Base-by-base conservation (phyloP, 108 stramenopile species). In the Cyclotella distinguenda region DNA sequence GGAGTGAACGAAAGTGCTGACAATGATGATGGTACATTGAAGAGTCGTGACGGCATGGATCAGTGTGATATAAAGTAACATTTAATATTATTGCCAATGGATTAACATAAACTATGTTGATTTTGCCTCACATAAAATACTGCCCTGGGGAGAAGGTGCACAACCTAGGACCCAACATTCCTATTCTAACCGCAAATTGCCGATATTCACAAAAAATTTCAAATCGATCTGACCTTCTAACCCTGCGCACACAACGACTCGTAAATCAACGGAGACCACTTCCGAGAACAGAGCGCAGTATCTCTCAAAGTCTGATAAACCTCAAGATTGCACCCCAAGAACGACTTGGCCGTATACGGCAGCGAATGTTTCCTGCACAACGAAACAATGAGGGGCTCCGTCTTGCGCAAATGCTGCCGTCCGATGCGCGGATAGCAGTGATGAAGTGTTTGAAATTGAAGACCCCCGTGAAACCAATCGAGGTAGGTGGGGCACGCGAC, bases 381-480 rank as follows among this genome's bases (percentile, higher is more conserved):
- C 4, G 74, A 74, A 16, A 58, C 64, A 33, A 96, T 84, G 21
- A 87, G 55, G 7, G 75, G 65, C 39, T 81, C 82, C 2, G 79
- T 83, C 45, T 59, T 85, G 27, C 94, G 79, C 19, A 96, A 78
- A 68, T 95, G 90, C 73, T 90, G 86, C 15, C 95, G 68, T 9
- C 95, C 95, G 49, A 97, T 56, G 44, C 87, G 80, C 0, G 97
- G 97, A 72, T 78, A 97, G 22, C 93, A 74, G 70, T 97, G 97
- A 75, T 97, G 97, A 43, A 84, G 82, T 27, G 86, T 82, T 82
- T 96, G 96, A 58, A 95, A 96, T 64, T 96, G 96, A 18, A 96
- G 85, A 1, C 96, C 96, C 1, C 90, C 90, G 51, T 96, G 96
- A 66, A 96, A 91, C 90, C 90, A 96, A 78, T 96, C 96, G 66